Conservation (phyloP, 2,329 filamentous ascomycete genomes). For the Ophioceras dolichostomum region DNA sequence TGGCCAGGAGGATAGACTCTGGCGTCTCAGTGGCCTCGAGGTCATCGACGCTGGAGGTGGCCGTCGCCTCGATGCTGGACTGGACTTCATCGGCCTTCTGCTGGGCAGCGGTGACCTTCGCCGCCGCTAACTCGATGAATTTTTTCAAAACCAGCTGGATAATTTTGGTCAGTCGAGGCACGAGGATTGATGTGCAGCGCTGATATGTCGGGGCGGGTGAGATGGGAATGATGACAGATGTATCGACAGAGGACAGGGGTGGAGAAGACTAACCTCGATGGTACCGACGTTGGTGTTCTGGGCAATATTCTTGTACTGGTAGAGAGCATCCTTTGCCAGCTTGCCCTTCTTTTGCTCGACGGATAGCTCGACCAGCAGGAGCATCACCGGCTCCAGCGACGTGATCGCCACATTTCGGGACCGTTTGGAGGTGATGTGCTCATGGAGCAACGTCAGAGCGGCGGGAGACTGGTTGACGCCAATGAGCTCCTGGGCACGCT, state of each 20-base stretch:
- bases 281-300: conserved; percentile 98
- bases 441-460: conserved; percentile 88
- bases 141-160: conserved; percentile 76
- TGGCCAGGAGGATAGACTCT: conserved; percentile 94
- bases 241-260: too few species aligned
- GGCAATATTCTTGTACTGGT: conserved; percentile 99
- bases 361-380: conserved; percentile 91
- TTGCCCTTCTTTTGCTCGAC: conserved; percentile 98
- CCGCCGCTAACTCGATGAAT: conserved; percentile 93
- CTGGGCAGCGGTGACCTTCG: conserved; percentile 93
- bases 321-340: conserved; percentile 94
- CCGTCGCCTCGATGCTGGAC: conserved; percentile 66
- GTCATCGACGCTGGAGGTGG: conserved; percentile 74
- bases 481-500: conserved; percentile 97
- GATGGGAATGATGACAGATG: background rate
- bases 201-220: too few species aligned
- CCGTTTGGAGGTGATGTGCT: conserved; percentile 97
- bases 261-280: conserved; percentile 48
- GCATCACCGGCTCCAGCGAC: conserved; percentile 95
- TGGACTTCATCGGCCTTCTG: conserved; percentile 93
- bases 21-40: conserved; percentile 95
- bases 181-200: too few species aligned
- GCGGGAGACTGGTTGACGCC: conserved; percentile 89
- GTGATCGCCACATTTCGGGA: conserved; percentile 95
- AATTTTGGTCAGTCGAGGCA: too few species aligned